Conservation (phyloP, 805 yeast species). For the Metschnikowia bowlesiae region DNA sequence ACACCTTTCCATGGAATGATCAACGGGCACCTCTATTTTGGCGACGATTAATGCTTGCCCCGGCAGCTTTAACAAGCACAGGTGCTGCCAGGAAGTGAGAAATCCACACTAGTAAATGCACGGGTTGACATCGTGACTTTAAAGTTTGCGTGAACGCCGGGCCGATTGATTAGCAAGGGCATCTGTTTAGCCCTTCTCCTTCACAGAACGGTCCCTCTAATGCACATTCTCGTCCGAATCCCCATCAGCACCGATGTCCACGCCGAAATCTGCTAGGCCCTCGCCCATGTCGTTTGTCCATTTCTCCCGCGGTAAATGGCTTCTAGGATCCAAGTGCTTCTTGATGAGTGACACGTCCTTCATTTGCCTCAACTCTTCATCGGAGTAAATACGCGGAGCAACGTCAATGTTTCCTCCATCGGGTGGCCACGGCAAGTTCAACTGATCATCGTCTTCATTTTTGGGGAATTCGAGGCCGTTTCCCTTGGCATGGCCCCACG, state of each 20-base stretch:
- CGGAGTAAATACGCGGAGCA: conserved; percentile 8
- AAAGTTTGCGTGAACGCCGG: no score
- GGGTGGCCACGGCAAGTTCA: conserved; percentile 89
- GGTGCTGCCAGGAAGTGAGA: no score
- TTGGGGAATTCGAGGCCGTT: conserved; percentile 57
- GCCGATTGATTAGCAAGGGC: no score
- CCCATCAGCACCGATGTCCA: conserved; percentile 64
- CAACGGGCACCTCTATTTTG: no score
- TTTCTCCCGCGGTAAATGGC: conserved; percentile 35
- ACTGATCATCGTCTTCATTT: conserved; percentile 54
- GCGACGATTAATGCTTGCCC: no score
- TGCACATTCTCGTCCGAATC: background rate
- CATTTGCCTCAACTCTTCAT: conserved; percentile 13
- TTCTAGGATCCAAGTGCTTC: conserved; percentile 34
- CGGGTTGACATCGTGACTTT: no score
- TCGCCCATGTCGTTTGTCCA: conserved; percentile 89
- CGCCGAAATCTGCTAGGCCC: conserved; percentile 78
- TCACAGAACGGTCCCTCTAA: no score
- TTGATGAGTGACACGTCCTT: conserved; percentile 23
- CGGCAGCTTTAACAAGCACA: no score
- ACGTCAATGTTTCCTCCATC: conserved; percentile 58
- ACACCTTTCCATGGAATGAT: no score
- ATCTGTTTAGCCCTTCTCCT: no score
- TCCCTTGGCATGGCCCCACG: conserved; percentile 62
- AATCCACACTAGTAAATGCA: no score